Base-by-base conservation (phyloP, 495 filamentous ascomycete species). In the Hypoxylon trugodes region DNA sequence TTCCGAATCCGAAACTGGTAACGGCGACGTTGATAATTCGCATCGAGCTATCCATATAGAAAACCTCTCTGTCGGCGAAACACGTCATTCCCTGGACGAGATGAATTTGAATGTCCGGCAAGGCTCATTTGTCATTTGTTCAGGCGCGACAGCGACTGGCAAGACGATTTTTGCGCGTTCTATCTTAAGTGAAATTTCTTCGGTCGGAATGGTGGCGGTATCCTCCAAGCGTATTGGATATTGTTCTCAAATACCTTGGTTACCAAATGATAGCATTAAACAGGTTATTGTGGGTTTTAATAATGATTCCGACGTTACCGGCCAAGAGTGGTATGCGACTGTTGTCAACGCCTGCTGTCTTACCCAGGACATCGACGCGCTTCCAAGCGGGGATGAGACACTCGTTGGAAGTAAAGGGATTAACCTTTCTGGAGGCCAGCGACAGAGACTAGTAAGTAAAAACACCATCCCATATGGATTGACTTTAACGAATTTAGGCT, bases 351-450 rank as follows among this genome's bases (percentile, higher is more conserved):
- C 82, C 3, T 87, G 85, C 60, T 84, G 84, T 37, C 73, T 90
- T 1, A 59, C 73, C 1, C 73, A 82, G 1, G 88, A 90, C 68
- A 66, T 89, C 18, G 76, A 79, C 0, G 79, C 82, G 47, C 77
- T 88, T 42, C 79, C 82, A 0, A 71, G 79, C 55, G 81, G 84
- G 8, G 87, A 89, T 57, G 61, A 78, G 35, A 86, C 85, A 0
- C 76, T 84, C 32, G 78, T 89, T 36, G 88, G 88, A 8, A 84
- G 85, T 59, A 80, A 84, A 67, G 88, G 88, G 9, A 82, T 86
- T 41, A 87, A 83, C 0, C 76, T 90, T 0, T 86, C 84, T n/a
- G 88, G 88, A 6, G 88, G 87, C 0, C 87, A 89, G 65, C 84
- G 84, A 51, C 86, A 88, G 52, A 81, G 88, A 32, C 41, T 89